Evolutionary conservation across 2,329 filamentous ascomycete genomes (phyloP).

Genomic region (Zasmidium citrigriseum): DNA sequence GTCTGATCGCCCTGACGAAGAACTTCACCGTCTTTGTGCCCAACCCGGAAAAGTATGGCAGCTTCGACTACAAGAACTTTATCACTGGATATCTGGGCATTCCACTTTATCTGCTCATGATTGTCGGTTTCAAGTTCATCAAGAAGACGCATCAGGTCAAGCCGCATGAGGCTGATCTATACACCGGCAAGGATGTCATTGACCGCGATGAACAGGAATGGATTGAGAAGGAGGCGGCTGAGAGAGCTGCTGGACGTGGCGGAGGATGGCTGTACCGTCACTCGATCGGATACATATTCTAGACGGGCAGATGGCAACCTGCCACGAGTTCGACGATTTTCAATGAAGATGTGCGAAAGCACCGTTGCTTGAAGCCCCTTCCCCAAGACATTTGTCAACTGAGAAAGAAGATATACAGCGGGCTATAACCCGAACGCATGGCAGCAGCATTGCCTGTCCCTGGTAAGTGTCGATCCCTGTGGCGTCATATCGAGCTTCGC

Average conservation of each 20-base stretch:
- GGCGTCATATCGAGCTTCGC: background rate
- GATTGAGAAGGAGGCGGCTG: slow-evolving; percentile 32
- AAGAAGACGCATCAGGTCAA: slow-evolving; percentile 59
- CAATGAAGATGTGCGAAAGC: no score
- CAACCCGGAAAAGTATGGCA: slow-evolving; percentile 45
- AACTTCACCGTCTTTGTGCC: slow-evolving; percentile 73
- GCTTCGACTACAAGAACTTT: slow-evolving; percentile 74
- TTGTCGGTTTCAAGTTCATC: slow-evolving; percentile 63
- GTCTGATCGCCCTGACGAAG: slow-evolving; percentile 76
- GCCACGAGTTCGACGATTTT: no score
- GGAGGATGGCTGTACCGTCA: slow-evolving; percentile 27
- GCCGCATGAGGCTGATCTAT: slow-evolving; percentile 58
- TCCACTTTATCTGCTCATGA: slow-evolving; percentile 68
- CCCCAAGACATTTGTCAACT: no score
- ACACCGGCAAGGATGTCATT: slow-evolving; percentile 60
- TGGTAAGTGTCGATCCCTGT: background rate
- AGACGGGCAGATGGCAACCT: no score
- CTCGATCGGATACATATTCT: slow-evolving; percentile 32
- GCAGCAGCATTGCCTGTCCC: background rate
- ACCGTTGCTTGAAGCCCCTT: no score
- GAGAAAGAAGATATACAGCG: no score
- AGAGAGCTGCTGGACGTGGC: slow-evolving; percentile 26
- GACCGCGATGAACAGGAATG: slow-evolving; percentile 56
- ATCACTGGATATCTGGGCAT: slow-evolving; percentile 69
- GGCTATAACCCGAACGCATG: no score